Evolutionary conservation across 495 filamentous ascomycete genomes (phyloP).

Genomic region (Tetracladium marchalianum): DNA sequence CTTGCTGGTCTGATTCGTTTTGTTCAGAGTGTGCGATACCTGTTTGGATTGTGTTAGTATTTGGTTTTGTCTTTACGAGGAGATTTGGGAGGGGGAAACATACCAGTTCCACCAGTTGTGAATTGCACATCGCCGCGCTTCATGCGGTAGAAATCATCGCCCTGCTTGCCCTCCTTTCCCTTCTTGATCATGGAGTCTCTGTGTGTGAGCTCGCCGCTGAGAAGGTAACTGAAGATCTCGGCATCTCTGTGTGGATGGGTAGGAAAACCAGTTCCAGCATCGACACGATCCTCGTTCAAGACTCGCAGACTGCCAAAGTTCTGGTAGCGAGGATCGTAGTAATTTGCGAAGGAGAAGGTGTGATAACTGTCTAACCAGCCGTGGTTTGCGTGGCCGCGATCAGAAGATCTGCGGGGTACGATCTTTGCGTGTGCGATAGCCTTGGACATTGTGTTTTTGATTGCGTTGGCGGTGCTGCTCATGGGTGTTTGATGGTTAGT

Average conservation of each 20-base stretch:
- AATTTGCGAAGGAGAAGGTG: conserved; percentile 70
- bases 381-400: conserved; percentile 64
- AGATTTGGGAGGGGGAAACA: conserved; percentile 11
- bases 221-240: conserved; percentile 77
- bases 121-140: conserved; percentile 74
- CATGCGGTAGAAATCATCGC: conserved; percentile 58
- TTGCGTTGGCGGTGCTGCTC: conserved; percentile 8
- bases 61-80: background rate
- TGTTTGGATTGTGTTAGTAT: conserved; percentile 13
- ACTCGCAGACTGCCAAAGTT: conserved; percentile 65
- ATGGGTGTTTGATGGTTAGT: background rate
- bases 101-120: conserved; percentile 63
- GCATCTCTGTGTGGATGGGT: conserved; percentile 74
- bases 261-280: conserved; percentile 57
- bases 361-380: conserved; percentile 82
- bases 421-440: conserved; percentile 53
- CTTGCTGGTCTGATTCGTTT: conserved; percentile 54
- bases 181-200: conserved; percentile 62
- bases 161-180: conserved; percentile 35
- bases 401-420: conserved; percentile 45
- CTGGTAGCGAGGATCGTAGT: conserved; percentile 54
- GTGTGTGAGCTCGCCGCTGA: conserved; percentile 71
- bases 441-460: conserved; percentile 38
- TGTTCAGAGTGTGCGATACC: conserved; percentile 70
- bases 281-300: conserved; percentile 75